Percentiles rank a stretch among this genome's conserved stretches.
These are phyloP conservation scores for Phytophthora macrochlamydospora DNA, from an alignment of 352 stramenopile genomes.

Conservation along the genomic window DNA sequence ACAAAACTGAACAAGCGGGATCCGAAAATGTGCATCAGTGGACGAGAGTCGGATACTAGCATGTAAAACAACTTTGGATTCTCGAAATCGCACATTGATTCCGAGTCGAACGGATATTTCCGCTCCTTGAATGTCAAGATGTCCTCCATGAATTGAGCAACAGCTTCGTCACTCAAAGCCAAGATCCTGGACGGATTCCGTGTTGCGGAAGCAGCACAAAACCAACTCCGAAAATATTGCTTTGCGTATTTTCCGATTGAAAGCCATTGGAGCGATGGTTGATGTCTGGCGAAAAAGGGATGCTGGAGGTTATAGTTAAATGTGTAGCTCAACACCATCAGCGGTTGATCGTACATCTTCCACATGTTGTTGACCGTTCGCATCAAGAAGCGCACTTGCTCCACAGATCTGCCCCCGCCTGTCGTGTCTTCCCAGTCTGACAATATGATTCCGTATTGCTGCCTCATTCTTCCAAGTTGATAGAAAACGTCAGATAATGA, in stretches of 20 bases:
- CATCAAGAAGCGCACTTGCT: slow-evolving; percentile 66
- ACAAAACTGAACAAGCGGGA: slow-evolving; percentile 75
- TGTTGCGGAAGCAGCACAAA: slow-evolving; percentile 45
- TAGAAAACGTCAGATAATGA: slow-evolving; percentile 76
- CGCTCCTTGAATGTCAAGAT: slow-evolving; percentile 76
- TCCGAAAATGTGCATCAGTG: slow-evolving; percentile 78
- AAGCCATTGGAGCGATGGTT: slow-evolving; percentile 71
- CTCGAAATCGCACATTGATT: slow-evolving; percentile 80
- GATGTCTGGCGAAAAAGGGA: slow-evolving; percentile 47
- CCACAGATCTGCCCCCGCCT: slow-evolving; percentile 45
- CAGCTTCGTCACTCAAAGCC: slow-evolving; percentile 58
- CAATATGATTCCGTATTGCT: slow-evolving; percentile 73
- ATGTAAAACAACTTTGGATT: slow-evolving; percentile 77
- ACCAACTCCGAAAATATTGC: slow-evolving; percentile 77
- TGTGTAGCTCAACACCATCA: slow-evolving; percentile 75
- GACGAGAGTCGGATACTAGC: slow-evolving; percentile 78
- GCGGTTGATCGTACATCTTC: slow-evolving; percentile 76
- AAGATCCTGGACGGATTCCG: slow-evolving; percentile 33
- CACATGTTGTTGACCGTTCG: slow-evolving; percentile 69
- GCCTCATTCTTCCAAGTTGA: slow-evolving; percentile 79
- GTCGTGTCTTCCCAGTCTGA: slow-evolving; percentile 73
- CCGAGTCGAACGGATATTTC: slow-evolving; percentile 76
- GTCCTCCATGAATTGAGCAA: slow-evolving; percentile 72
- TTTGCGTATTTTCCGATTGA: slow-evolving; percentile 80
- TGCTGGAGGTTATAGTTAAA: slow-evolving; percentile 78